phyloP scores from a whole-genome alignment of 1,139 yeast species.

The Geotrichum citri-aurantii region DNA sequence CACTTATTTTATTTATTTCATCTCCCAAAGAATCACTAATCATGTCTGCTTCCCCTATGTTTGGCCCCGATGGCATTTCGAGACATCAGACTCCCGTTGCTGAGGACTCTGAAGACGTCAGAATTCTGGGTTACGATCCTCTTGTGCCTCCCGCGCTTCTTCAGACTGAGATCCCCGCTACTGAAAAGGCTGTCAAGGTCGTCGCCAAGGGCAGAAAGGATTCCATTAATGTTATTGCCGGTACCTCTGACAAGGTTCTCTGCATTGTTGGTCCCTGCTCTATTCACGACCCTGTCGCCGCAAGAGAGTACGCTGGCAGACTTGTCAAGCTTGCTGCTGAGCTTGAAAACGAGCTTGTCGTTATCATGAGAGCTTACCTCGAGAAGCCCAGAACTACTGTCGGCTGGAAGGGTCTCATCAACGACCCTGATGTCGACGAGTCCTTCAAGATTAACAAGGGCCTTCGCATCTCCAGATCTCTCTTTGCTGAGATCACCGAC shows the following conservation, averaged over 20 bases:
- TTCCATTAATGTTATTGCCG: slow-evolving; percentile 64
- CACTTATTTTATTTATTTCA: background rate
- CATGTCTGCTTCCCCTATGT: slow-evolving; percentile 50
- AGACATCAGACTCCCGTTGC: slow-evolving; percentile 31
- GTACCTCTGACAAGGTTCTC: slow-evolving; percentile 72
- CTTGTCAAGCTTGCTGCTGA: slow-evolving; percentile 56
- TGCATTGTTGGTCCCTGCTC: slow-evolving; percentile 96
- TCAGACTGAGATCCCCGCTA: slow-evolving; percentile 80
- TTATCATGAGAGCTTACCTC: slow-evolving; percentile 95
- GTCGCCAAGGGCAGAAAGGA: slow-evolving; percentile 73
- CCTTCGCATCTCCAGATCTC: slow-evolving; percentile 76
- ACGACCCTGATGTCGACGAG: slow-evolving; percentile 94
- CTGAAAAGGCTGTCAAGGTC: slow-evolving; percentile 51
- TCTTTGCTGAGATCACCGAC: slow-evolving; percentile 78
- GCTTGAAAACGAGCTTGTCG: slow-evolving; percentile 66
- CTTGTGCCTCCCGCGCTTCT: slow-evolving; percentile 89
- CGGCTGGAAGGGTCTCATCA: slow-evolving; percentile 97
- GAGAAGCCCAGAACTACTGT: slow-evolving; percentile 98
- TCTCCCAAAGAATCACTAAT: background rate
- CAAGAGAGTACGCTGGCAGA: slow-evolving; percentile 75
- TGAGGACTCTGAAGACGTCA: slow-evolving; percentile 58
- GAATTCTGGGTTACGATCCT: slow-evolving; percentile 86
- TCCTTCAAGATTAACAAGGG: slow-evolving; percentile 95
- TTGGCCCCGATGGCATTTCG: slow-evolving; percentile 37
- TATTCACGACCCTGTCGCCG: slow-evolving; percentile 89